Percentiles rank a stretch among this genome's conserved stretches.
Conservation (phyloP, 129 eudicot genomes). For the Lactuca sativa region DNA sequence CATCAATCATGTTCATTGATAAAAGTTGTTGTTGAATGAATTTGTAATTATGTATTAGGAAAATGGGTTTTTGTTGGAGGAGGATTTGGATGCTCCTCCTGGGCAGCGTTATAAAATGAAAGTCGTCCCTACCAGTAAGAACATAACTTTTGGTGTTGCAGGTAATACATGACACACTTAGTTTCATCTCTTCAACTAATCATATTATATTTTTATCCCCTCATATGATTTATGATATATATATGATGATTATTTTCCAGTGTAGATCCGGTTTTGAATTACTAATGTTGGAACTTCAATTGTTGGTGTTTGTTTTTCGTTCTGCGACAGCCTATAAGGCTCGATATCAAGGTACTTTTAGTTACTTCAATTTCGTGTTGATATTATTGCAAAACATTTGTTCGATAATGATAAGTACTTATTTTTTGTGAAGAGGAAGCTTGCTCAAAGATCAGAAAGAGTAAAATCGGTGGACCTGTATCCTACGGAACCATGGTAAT, state of each 20-base stretch:
- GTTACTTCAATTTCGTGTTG: slow-evolving; percentile 5
- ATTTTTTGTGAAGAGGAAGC: slow-evolving; percentile 55
- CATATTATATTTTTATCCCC: too few species aligned
- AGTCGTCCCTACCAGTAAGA: slow-evolving; percentile 97
- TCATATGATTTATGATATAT: too few species aligned
- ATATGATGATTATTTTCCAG: too few species aligned
- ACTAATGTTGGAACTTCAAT: slow-evolving; percentile 15
- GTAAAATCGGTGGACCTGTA: slow-evolving; percentile 91
- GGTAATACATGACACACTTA: slow-evolving; percentile 36
- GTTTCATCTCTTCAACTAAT: too few species aligned
- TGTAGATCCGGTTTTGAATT: slow-evolving; percentile 45
- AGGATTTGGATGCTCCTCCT: slow-evolving; percentile 70
- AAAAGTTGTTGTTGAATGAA: background rate
- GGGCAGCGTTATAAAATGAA: slow-evolving; percentile 71
- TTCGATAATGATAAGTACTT: background rate
- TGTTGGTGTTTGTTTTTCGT: slow-evolving; percentile 18
- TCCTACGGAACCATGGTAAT: slow-evolving; percentile 96
- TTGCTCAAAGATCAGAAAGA: slow-evolving; percentile 89
- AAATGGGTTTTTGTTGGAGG: slow-evolving; percentile 89
- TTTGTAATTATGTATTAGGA: slow-evolving; percentile 41
- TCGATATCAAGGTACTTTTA: slow-evolving; percentile 75
- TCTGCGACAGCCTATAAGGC: slow-evolving; percentile 74
- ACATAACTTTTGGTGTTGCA: slow-evolving; percentile 82
- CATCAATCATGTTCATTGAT: too few species aligned
- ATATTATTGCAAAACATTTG: background rate